Percentiles rank a stretch among this genome's conserved stretches.
Conservation (phyloP, 2,329 filamentous ascomycete species). For the Cladosporium halotolerans region DNA sequence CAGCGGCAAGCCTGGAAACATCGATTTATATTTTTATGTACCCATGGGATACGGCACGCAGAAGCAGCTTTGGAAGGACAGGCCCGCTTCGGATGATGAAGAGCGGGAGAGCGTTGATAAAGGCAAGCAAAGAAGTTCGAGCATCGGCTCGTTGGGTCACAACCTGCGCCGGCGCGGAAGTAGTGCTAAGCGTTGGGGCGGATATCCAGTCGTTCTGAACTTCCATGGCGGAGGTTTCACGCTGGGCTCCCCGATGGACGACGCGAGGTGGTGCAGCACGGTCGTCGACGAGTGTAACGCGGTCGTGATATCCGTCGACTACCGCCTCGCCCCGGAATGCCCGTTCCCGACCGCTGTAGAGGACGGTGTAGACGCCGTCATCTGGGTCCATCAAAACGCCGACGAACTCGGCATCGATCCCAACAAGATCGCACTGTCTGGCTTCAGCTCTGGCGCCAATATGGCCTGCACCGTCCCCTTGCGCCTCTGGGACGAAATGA, state of each 20-base stretch:
- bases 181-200: conserved; percentile 34
- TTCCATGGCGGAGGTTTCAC: conserved; percentile 61
- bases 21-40: conserved; percentile 56
- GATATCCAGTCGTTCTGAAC: conserved; percentile 54
- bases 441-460: conserved; percentile 59
- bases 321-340: conserved; percentile 54
- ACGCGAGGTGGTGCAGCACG: conserved; percentile 53
- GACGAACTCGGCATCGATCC: conserved; percentile 52
- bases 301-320: conserved; percentile 56
- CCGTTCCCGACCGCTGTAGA: conserved; percentile 60
- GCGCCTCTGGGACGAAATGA: conserved; percentile 46
- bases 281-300: conserved; percentile 52
- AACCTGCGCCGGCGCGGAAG: conserved; percentile 19
- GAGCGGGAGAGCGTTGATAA: conserved; percentile 14
- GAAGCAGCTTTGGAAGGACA: conserved; percentile 29
- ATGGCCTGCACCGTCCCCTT: conserved; percentile 57
- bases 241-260: conserved; percentile 53
- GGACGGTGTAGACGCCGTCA: conserved; percentile 56
- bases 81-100: conserved; percentile 6
- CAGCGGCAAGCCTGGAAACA: conserved; percentile 39
- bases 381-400: conserved; percentile 53
- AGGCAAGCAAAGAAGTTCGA: conserved; percentile 18
- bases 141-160: conserved; percentile 20
- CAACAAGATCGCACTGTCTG: conserved; percentile 52
- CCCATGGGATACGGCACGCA: conserved; percentile 46